A percentile compares a stretch with the other conserved stretches of the same genome.
Conservation (phyloP, 495 filamentous ascomycete genomes). For the Penicillium coffeae region DNA sequence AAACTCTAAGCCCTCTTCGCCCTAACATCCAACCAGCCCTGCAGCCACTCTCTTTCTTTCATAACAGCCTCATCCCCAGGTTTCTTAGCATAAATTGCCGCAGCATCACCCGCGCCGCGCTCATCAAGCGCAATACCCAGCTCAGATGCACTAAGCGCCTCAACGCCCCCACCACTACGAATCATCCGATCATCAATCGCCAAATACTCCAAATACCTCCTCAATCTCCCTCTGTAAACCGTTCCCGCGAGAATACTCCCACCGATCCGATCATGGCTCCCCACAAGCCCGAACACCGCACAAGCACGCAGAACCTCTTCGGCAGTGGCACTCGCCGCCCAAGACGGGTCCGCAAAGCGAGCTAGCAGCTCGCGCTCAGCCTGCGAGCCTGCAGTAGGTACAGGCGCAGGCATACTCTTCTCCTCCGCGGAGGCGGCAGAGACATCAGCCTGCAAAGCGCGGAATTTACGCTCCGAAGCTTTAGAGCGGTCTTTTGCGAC, state of each 20-base stretch:
- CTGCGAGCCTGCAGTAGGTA: neutral
- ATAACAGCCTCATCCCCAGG: neutral
- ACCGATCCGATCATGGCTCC: constrained; percentile 30
- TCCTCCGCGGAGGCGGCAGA: neutral
- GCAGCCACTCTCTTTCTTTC: constrained; percentile 35
- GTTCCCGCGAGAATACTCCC: constrained; percentile 23
- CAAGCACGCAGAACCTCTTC: constrained; percentile 36
- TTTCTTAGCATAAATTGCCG: constrained; percentile 11
- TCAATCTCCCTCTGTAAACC: constrained; percentile 40
- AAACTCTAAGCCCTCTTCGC: neutral
- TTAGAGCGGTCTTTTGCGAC: constrained; percentile 50
- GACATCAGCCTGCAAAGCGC: constrained; percentile 21
- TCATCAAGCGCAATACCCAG: constrained; percentile 54
- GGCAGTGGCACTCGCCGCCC: constrained; percentile 16
- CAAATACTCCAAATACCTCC: constrained; percentile 48
- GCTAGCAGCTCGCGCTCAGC: constrained; percentile 25
- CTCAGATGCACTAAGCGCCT: constrained; percentile 50
- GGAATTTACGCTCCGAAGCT: constrained; percentile 40
- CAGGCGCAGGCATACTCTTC: neutral
- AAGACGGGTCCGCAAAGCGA: constrained; percentile 16
- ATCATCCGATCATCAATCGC: constrained; percentile 58
- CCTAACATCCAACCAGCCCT: constrained; percentile 29
- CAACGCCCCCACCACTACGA: constrained; percentile 44
- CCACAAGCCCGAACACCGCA: constrained; percentile 46
- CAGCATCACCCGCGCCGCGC: constrained; percentile 34